Evolutionary conservation across 2,329 filamentous ascomycete species (phyloP).

Genomic region (Diatrype stigma): DNA sequence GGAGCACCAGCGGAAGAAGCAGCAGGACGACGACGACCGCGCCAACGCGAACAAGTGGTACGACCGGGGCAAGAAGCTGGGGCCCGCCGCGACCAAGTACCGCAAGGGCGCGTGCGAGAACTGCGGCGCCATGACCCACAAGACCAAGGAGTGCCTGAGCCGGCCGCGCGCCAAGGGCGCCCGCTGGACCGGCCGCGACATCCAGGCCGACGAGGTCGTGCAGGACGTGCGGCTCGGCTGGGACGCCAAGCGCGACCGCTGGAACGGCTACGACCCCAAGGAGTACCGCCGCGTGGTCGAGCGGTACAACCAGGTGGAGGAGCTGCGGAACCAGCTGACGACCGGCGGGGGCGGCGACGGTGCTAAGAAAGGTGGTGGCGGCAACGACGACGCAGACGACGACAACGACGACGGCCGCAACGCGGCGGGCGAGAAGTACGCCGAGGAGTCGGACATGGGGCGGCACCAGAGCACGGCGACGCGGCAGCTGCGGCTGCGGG

Average conservation of each 20-base stretch:
- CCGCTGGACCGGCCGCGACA: constrained; percentile 87
- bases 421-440: constrained; percentile 70
- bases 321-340: constrained; percentile 54
- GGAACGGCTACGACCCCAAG: constrained; percentile 93
- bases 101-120: constrained; percentile 98
- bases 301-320: constrained; percentile 82
- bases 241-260: constrained; percentile 96
- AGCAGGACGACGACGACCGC: constrained; percentile 59
- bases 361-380: constrained; percentile 21
- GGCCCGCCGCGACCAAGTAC: constrained; percentile 90
- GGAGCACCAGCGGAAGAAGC: constrained; percentile 88
- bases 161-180: constrained; percentile 85
- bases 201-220: constrained; percentile 84
- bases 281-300: constrained; percentile 86
- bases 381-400: constrained; percentile 42
- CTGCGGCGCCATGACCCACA: constrained; percentile 95
- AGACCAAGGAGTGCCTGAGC: constrained; percentile 87
- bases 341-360: too few relatives aligned
- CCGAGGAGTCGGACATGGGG: constrained; percentile 95
- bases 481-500: constrained; percentile 82
- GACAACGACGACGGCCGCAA: constrained; percentile 44
- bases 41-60: constrained; percentile 66
- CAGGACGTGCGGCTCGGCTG: constrained; percentile 85
- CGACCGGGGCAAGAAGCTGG: constrained; percentile 78
- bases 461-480: constrained; percentile 88